These are phyloP conservation scores for Penicillium nucicola DNA, from an alignment of 495 filamentous ascomycete genomes.

Conservation along the genomic window DNA sequence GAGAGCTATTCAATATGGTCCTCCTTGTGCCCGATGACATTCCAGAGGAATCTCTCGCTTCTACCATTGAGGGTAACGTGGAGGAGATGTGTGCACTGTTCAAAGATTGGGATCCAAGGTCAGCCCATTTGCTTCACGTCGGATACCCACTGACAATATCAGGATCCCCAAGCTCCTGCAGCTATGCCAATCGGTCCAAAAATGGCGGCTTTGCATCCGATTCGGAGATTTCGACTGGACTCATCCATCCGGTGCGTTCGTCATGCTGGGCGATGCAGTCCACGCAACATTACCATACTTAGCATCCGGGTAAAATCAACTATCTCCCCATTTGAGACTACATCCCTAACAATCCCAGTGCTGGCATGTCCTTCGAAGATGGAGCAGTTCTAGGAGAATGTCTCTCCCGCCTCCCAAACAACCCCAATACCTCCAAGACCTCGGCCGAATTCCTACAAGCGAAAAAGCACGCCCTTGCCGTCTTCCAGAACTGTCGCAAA, in stretches of 20 bases:
- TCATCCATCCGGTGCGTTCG: slow-evolving; percentile 50
- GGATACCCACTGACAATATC: background rate
- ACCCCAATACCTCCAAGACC: slow-evolving; percentile 16
- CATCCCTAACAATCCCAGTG: slow-evolving; percentile 28
- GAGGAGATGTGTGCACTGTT: slow-evolving; percentile 66
- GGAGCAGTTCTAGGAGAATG: slow-evolving; percentile 49
- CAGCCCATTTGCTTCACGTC: slow-evolving; percentile 29
- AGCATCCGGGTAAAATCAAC: slow-evolving; percentile 33
- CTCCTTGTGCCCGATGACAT: slow-evolving; percentile 68
- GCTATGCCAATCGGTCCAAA: slow-evolving; percentile 51
- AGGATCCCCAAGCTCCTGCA: slow-evolving; percentile 35
- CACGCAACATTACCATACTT: slow-evolving; percentile 64
- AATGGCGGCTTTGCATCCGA: slow-evolving; percentile 64
- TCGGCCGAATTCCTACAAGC: slow-evolving; percentile 21
- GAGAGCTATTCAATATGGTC: slow-evolving; percentile 65
- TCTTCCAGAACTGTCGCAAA: slow-evolving; percentile 45
- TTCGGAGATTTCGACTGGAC: slow-evolving; percentile 53
- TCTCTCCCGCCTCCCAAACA: slow-evolving; percentile 34
- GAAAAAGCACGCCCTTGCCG: slow-evolving; percentile 38
- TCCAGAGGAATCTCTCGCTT: slow-evolving; percentile 45
- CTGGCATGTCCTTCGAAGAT: slow-evolving; percentile 48
- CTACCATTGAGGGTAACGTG: slow-evolving; percentile 51
- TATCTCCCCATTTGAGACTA: background rate
- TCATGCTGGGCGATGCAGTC: slow-evolving; percentile 61
- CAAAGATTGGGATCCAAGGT: slow-evolving; percentile 56